Evolutionary conservation across 805 yeast species (phyloP), one percentile per base, ranked within the genome.

Genomic region (Lachancea waltii): DNA sequence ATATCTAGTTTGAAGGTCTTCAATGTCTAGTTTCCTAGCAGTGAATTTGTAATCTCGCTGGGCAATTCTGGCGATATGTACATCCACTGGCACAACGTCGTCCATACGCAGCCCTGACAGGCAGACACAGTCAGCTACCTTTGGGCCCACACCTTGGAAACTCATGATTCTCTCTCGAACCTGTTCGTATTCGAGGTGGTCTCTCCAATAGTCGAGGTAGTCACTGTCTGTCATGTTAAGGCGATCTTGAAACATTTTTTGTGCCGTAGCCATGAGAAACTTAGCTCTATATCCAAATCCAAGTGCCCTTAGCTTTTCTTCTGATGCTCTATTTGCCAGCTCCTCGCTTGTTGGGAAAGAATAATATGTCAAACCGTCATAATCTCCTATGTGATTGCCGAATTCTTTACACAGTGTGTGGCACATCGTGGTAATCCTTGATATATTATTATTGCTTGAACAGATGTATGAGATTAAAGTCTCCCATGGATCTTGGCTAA

Each of bases 401-500:
- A 75, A 89, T 41, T 81, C 69, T 1, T 63, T 50, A 53, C 95
- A 81, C 25, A 92, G 63, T 32, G 72, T 71, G 46, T 85, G 85
- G 58, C 96, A 92, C 95, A 92, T 87, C 51, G 81, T 81, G 2
- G 95, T 82, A 32, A 92, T 92, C 25, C 98, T 69, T 53, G 90
- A 86, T 38, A 92, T 92, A 53, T 92, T 92, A 62, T 92, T 92
- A 60, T 92, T 92, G n/a, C 95, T 80, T 2, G 95, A 85, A 62
- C 97, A 92, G 8, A 92, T 92, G 47, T 90, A 92, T 2, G 92
- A 83, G 14, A 90, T 65, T 31, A 87, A 65, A 30, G 90, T 86
- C 49, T 92, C 98, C 97, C 97, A 92, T 0, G 98, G 97, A 47
- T 90, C 96, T 58, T 92, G 97, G 25, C 89, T 70, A 19, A 92